A percentile compares a stretch with the other conserved stretches of the same genome.
Evolutionary conservation across 169 alveolate genomes (phyloP).

Genomic region (Fabrea salina): DNA sequence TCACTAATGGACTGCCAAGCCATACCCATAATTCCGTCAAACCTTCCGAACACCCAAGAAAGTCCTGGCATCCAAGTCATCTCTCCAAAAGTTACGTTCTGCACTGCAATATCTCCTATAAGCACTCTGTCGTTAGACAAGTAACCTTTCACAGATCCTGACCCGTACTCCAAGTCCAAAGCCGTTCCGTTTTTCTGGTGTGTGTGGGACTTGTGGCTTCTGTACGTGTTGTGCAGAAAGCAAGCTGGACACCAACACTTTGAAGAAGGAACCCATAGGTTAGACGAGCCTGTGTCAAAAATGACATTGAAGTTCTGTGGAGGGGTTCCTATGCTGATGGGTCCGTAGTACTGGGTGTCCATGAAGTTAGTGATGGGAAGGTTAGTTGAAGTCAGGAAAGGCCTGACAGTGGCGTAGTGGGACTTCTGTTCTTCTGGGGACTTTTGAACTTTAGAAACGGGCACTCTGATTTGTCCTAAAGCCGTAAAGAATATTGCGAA

Average conservation of each 20-base stretch:
- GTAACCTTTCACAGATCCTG: constrained; percentile 78
- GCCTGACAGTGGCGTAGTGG: too few species aligned
- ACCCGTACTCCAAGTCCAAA: constrained; percentile 67
- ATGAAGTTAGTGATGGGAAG: constrained; percentile 58
- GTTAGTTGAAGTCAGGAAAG: too few species aligned
- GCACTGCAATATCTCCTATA: constrained; percentile 57
- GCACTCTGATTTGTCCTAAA: too few species aligned
- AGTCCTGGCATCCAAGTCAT: constrained; percentile 63
- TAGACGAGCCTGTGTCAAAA: constrained; percentile 79
- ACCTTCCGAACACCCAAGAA: constrained; percentile 68
- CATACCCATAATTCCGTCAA: constrained; percentile 86
- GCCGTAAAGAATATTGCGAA: too few species aligned
- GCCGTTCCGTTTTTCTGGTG: constrained; percentile 57
- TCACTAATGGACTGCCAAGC: constrained; percentile 71
- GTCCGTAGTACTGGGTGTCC: constrained; percentile 67
- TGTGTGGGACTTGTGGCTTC: constrained; percentile 53
- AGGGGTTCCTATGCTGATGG: constrained; percentile 67
- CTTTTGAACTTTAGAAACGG: too few species aligned
- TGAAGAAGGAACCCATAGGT: constrained; percentile 73
- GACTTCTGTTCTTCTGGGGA: too few species aligned
- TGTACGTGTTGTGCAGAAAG: constrained; percentile 52
- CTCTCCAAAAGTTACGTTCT: constrained; percentile 68
- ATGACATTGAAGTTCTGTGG: constrained; percentile 62
- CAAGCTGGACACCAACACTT: constrained; percentile 56
- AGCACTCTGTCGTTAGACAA: constrained; percentile 62